These are phyloP conservation scores for Boletus edulis DNA, from an alignment of 768 basidiomycete genomes.

Conservation along the genomic window DNA sequence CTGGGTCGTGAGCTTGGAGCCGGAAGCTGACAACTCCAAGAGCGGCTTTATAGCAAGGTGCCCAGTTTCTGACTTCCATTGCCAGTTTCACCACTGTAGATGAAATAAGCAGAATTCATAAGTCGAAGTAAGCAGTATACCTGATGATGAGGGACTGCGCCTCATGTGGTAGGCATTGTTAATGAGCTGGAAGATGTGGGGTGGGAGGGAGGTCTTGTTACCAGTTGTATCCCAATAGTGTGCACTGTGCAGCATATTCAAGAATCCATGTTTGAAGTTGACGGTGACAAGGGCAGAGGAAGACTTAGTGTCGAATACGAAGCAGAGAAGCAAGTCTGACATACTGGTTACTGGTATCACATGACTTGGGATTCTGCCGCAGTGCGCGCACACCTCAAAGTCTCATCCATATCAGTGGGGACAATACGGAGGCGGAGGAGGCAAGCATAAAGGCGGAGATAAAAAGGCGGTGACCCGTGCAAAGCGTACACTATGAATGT, in stretches of 20 bases:
- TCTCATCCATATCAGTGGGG: too few relatives aligned
- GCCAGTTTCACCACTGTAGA: constrained; percentile 80
- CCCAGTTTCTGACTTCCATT: constrained; percentile 94
- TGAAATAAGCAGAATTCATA: not conserved
- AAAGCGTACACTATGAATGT: too few relatives aligned
- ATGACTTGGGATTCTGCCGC: too few relatives aligned
- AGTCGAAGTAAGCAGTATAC: constrained; percentile 50
- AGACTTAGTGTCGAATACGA: not conserved
- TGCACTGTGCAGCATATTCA: constrained; percentile 84
- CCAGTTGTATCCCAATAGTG: constrained; percentile 77
- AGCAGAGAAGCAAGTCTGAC: too few relatives aligned
- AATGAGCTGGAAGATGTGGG: constrained; percentile 91
- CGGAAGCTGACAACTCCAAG: constrained; percentile 87
- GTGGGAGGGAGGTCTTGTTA: constrained; percentile 59
- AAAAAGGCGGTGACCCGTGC: too few relatives aligned
- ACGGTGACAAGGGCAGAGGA: constrained; percentile 68
- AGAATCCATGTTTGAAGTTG: constrained; percentile 82
- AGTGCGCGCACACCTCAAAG: too few relatives aligned
- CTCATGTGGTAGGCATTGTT: constrained; percentile 95
- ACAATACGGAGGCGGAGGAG: too few relatives aligned
- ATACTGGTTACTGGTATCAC: too few relatives aligned
- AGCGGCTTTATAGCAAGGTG: constrained; percentile 89
- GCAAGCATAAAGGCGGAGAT: too few relatives aligned
- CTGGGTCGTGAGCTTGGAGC: constrained; percentile 81
- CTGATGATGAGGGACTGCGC: constrained; percentile 83